phyloP scores from a whole-genome alignment of 1,284 basidiomycete species.

The Polyporus tsugae region DNA sequence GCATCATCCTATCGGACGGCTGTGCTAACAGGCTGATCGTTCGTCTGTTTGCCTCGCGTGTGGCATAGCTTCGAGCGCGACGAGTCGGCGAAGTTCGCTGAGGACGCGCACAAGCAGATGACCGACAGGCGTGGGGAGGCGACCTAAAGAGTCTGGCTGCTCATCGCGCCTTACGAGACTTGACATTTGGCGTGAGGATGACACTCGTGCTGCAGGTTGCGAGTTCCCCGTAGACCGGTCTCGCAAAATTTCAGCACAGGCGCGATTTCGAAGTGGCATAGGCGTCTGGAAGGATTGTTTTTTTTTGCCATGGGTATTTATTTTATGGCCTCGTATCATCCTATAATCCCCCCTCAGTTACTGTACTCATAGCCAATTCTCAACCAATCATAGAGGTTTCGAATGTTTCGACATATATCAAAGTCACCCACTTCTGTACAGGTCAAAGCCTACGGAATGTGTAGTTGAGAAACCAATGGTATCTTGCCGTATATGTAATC shows the following conservation, averaged over 20 bases:
- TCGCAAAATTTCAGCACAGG: neutral
- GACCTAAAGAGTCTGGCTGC: neutral
- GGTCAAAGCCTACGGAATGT: neutral
- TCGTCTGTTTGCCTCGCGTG: slow-evolving; percentile 23
- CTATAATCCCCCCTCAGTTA: slow-evolving; percentile 1
- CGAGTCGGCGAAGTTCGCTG: slow-evolving; percentile 76
- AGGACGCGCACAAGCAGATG: slow-evolving; percentile 34
- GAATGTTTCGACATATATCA: neutral
- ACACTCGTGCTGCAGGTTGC: neutral
- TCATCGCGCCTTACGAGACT: neutral
- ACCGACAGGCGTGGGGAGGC: slow-evolving; percentile 19
- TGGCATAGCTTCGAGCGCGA: slow-evolving; percentile 73
- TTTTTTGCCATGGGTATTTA: neutral
- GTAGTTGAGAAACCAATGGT: neutral
- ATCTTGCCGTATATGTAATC: neutral
- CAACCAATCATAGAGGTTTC: neutral
- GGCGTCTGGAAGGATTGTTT: neutral
- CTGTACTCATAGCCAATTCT: neutral
- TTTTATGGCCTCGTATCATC: neutral
- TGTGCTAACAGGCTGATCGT: neutral
- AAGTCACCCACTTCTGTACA: neutral
- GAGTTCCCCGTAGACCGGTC: neutral
- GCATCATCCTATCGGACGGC: neutral
- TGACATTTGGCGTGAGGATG: neutral
- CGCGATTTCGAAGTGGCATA: neutral